Base-by-base conservation (phyloP, 2,329 filamentous ascomycete genomes). In the Delphinella strobiligena region DNA sequence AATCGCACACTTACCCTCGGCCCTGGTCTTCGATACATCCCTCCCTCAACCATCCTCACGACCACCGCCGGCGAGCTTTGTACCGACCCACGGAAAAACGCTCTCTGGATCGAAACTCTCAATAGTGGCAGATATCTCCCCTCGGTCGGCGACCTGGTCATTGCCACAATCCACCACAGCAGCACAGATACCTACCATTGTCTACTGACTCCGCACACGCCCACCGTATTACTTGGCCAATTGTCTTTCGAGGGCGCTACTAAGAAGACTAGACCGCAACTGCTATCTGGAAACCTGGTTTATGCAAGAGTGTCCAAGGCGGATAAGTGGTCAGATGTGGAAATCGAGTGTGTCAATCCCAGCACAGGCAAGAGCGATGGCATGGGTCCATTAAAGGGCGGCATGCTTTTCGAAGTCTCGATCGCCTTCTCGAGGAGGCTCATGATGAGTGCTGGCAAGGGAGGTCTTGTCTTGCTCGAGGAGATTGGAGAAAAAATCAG, bases 161-260 rank as follows among this genome's bases (percentile, higher is more conserved):
- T 98, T 55, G 88, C 85, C 43, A 87, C 84, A 48, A 71, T 96
- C 50, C 76, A 83, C 54, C 82, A 80, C 58, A 80, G 78, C 40
- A 73, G 78, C 37, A 68, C 71, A 42, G 91, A 96, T 51, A 73
- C 75, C 56, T 95, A 84, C 69, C 79, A 82, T 60, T 87, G 87
- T 59, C 70, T 72, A 49, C 70, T 96, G 38, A 81, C 84, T 19
- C 71, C 72, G 7, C 66, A 77, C 52, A 73, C 71, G 4, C 63
- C 71, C 1, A 61, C 64, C 44, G 86, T 83, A 1, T 67, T 83
- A 14, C 76, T 96, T 1, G 86, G 84, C 0, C 83, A 93, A 49
- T 72, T 96, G 15, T 77, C 87, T n/a, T 98, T 98, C 59, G 89
- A 96, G 61, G 78, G 79, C 47, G 91, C 87, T 14, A 86, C 82